Evolutionary conservation across 768 basidiomycete genomes (phyloP).

Genomic region (Royoungia palumana): DNA sequence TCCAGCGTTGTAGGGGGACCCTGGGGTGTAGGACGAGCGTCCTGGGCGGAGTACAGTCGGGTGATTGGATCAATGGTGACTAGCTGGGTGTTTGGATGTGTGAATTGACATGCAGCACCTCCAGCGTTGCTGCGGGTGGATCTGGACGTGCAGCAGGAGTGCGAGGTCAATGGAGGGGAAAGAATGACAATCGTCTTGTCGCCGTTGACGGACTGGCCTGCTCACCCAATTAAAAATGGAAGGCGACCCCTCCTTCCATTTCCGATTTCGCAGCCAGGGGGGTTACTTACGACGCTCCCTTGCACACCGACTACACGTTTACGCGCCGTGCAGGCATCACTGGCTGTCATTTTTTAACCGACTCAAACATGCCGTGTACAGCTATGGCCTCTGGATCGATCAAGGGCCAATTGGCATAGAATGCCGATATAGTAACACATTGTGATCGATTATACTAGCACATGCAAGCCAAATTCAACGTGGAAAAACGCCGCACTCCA

Average conservation of each 20-base stretch:
- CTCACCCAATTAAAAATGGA: constrained; percentile 22
- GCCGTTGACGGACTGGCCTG: constrained; percentile 20
- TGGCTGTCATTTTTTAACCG: too few species aligned
- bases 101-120: constrained; percentile 27
- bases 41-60: constrained; percentile 54
- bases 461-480: constrained; percentile 8
- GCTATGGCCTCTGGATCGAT: too few species aligned
- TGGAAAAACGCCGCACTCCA: constrained; percentile 5
- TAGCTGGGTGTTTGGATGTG: constrained; percentile 20
- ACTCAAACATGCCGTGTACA: too few species aligned
- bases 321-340: constrained; percentile 10
- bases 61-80: constrained; percentile 70
- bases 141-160: constrained; percentile 17
- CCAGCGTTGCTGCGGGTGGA: constrained; percentile 21
- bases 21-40: constrained; percentile 43
- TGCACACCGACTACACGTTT: constrained; percentile 11
- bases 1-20: constrained; percentile 48
- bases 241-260: constrained; percentile 28
- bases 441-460: constrained; percentile 15
- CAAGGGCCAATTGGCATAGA: too few species aligned
- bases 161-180: constrained; percentile 21
- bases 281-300: not conserved
- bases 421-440: constrained; percentile 10
- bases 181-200: constrained; percentile 17
- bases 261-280: constrained; percentile 14